Conservation (phyloP, 2,329 filamentous ascomycete species). For the Alternaria panax region DNA sequence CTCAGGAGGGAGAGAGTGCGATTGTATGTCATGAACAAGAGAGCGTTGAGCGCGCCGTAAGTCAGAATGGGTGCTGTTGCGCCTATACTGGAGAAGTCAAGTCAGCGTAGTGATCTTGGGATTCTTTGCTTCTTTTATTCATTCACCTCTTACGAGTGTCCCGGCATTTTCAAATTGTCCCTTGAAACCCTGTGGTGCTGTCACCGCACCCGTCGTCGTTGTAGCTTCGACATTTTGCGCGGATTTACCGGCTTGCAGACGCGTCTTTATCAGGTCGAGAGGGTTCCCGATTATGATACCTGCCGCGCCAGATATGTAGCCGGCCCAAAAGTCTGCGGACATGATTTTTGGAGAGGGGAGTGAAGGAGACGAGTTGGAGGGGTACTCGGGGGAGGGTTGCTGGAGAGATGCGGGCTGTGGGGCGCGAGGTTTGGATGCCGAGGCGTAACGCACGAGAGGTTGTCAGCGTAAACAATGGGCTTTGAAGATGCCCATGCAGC, state of each 20-base stretch:
- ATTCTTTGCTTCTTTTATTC: background rate
- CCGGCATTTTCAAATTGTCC: slow-evolving; percentile 48
- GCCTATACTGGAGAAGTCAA: slow-evolving; percentile 57
- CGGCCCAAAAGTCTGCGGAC: slow-evolving; percentile 93
- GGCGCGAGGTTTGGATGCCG: slow-evolving; percentile 23
- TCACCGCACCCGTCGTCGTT: slow-evolving; percentile 3
- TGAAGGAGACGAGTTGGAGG: slow-evolving; percentile 16
- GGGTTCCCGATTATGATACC: slow-evolving; percentile 92
- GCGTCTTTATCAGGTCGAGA: slow-evolving; percentile 80
- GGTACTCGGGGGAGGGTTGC: slow-evolving; percentile 13
- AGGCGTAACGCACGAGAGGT: background rate
- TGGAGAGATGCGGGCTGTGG: slow-evolving; percentile 12
- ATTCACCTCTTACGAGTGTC: slow-evolving; percentile 48
- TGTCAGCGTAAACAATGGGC: background rate
- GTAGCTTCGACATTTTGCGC: slow-evolving; percentile 23
- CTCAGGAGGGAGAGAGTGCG: slow-evolving; percentile 72
- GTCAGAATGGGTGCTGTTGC: slow-evolving; percentile 85
- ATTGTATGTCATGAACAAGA: slow-evolving; percentile 92
- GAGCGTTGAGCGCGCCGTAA: slow-evolving; percentile 88
- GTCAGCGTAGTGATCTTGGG: background rate
- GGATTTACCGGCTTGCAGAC: slow-evolving; percentile 70
- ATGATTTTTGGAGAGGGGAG: slow-evolving; percentile 54
- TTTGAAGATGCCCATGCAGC: background rate
- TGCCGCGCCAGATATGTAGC: slow-evolving; percentile 84
- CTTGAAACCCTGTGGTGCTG: slow-evolving; percentile 31